A percentile compares a stretch with the other conserved stretches of the same genome.
These are phyloP conservation scores for Penicillium sumatraense DNA, from an alignment of 2,329 filamentous ascomycete species.

Conservation along the genomic window DNA sequence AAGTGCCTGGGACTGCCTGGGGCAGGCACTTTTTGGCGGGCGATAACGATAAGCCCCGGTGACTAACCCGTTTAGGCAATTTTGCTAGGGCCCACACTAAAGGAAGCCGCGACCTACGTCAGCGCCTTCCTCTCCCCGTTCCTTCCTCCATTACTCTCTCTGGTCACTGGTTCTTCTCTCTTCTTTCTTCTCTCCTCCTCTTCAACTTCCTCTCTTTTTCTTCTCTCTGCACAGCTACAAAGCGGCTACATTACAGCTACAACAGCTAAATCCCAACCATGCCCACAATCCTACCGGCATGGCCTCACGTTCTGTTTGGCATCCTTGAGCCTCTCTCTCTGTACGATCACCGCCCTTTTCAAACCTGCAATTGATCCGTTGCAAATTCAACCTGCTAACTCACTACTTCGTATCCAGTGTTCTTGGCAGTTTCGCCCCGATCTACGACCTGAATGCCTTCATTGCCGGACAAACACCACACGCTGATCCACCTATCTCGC, in stretches of 20 bases:
- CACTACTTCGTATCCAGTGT: conserved; percentile 50
- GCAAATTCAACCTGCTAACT: conserved; percentile 23
- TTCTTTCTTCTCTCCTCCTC: background rate
- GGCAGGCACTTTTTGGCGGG: no score
- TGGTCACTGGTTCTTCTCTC: no score
- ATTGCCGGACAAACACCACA: conserved; percentile 64
- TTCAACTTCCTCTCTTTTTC: no score
- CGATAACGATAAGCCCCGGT: background rate
- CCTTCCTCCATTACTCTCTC: background rate
- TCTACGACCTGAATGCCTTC: conserved; percentile 65
- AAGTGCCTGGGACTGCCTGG: background rate
- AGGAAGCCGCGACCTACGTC: no score
- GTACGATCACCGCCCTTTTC: conserved; percentile 52
- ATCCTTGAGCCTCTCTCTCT: conserved; percentile 71
- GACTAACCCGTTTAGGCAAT: background rate
- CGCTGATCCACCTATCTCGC: conserved; percentile 30
- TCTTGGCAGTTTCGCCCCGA: conserved; percentile 61
- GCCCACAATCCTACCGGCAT: conserved; percentile 60
- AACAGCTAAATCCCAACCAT: conserved; percentile 25
- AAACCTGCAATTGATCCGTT: background rate
- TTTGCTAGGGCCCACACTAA: background rate
- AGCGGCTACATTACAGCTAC: no score
- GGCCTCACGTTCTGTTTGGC: conserved; percentile 70
- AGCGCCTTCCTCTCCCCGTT: background rate
- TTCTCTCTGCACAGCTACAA: no score